These are phyloP conservation scores for Aegilops tauschii DNA, from an alignment of 176 grass and related monocot genomes.

Conservation along the genomic window DNA sequence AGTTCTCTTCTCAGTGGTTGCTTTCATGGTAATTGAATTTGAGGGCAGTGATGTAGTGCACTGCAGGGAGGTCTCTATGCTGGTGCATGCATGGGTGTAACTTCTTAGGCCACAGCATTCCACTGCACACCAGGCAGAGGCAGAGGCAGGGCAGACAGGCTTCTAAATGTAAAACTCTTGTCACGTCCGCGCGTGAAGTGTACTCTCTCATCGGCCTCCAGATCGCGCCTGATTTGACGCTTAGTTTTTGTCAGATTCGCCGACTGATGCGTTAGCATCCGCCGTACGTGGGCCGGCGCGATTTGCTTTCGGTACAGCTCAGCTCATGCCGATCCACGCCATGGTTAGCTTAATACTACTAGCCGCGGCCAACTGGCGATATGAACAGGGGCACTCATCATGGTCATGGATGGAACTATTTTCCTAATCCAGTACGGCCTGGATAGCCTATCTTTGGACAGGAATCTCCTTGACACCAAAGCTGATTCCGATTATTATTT, in stretches of 20 bases:
- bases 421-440: neutral
- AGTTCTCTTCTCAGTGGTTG: neutral
- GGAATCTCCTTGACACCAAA: neutral
- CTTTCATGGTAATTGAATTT: conserved; percentile 1
- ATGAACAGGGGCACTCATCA: neutral
- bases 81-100: conserved; percentile 11
- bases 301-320: neutral
- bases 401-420: neutral
- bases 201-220: neutral
- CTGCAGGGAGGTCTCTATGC: neutral
- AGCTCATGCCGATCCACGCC: neutral
- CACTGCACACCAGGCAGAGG: too few species aligned
- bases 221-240: conserved; percentile 12
- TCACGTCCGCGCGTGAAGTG: neutral
- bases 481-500: neutral
- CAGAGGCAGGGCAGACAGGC: neutral
- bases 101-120: conserved; percentile 6
- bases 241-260: neutral
- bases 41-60: neutral
- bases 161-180: conserved; percentile 3
- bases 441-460: neutral
- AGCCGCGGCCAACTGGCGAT: neutral
- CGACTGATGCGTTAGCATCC: neutral
- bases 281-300: neutral
- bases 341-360: neutral